Conservation (phyloP, 805 yeast species). For the Saccharomycopsis fermentans region DNA sequence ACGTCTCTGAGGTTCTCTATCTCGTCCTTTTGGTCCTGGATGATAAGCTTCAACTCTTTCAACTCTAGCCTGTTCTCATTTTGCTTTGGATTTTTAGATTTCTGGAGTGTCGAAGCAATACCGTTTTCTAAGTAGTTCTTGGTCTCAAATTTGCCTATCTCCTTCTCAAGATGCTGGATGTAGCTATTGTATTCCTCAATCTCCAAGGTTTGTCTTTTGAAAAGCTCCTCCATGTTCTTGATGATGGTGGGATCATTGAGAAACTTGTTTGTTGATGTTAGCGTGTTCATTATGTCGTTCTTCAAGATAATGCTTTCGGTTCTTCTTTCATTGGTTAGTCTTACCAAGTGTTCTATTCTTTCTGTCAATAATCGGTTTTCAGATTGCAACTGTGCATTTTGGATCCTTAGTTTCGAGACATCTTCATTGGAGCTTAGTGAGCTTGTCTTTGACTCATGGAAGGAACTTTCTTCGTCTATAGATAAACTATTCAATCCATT, state of each 20-base stretch:
- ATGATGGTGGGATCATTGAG: conserved; percentile 33
- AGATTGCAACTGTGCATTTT: conserved; percentile 38
- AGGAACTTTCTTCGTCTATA: not conserved
- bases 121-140: conserved; percentile 8
- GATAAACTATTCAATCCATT: conserved; percentile 8
- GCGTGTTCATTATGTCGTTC: conserved; percentile 49
- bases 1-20: conserved; percentile 52
- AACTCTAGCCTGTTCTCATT: conserved; percentile 7
- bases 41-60: conserved; percentile 23
- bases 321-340: conserved; percentile 51
- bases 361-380: conserved; percentile 60
- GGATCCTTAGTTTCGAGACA: conserved; percentile 22
- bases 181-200: conserved; percentile 52
- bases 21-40: conserved; percentile 59
- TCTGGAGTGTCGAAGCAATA: not conserved
- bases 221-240: conserved; percentile 35
- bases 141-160: conserved; percentile 28
- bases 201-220: conserved; percentile 38
- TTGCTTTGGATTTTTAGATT: not conserved
- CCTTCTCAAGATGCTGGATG: conserved; percentile 48
- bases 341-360: conserved; percentile 56
- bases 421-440: conserved; percentile 8
- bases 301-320: conserved; percentile 45
- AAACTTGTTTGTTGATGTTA: conserved; percentile 34
- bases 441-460: not conserved